Percentiles rank a stretch among this genome's conserved stretches.
Conservation (phyloP, 805 yeast species). For the Candida xiaguanensis region DNA sequence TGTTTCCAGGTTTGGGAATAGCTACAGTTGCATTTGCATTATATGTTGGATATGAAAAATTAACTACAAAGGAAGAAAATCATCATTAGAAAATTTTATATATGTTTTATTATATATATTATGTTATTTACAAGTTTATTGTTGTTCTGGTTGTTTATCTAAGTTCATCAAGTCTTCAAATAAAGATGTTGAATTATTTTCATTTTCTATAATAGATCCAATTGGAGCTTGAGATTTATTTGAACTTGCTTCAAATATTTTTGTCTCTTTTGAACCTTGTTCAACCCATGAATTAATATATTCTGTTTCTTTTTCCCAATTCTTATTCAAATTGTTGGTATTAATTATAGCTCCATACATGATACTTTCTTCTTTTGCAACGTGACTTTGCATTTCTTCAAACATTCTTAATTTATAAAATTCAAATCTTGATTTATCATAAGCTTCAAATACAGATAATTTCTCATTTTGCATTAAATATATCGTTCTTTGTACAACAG, state of each 20-base stretch:
- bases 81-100: slow-evolving; percentile 22
- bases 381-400: slow-evolving; percentile 69
- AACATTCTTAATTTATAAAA: slow-evolving; percentile 83
- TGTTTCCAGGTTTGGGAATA: slow-evolving; percentile 78
- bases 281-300: slow-evolving; percentile 63
- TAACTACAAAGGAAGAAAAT: slow-evolving; percentile 35
- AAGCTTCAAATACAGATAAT: slow-evolving; percentile 56
- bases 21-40: slow-evolving; percentile 73
- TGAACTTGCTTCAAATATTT: slow-evolving; percentile 46
- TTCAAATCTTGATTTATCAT: slow-evolving; percentile 82
- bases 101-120: slow-evolving; percentile 9
- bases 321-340: slow-evolving; percentile 58
- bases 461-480: slow-evolving; percentile 28
- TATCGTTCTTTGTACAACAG: slow-evolving; percentile 43
- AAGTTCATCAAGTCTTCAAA: slow-evolving; percentile 14
- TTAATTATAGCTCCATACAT: slow-evolving; percentile 82
- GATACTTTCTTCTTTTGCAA: slow-evolving; percentile 76
- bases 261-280: slow-evolving; percentile 45
- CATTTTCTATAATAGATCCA: slow-evolving; percentile 17
- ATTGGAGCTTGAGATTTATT: slow-evolving; percentile 20
- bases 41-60: slow-evolving; percentile 60
- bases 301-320: slow-evolving; percentile 67
- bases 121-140: slow-evolving; percentile 1
- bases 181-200: slow-evolving; percentile 12
- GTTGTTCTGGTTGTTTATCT: slow-evolving; percentile 5